Percentiles rank a stretch among this genome's conserved stretches.
Evolutionary conservation across 257 asterid genomes (phyloP).

Genomic region (Nicotiana benthamiana): DNA sequence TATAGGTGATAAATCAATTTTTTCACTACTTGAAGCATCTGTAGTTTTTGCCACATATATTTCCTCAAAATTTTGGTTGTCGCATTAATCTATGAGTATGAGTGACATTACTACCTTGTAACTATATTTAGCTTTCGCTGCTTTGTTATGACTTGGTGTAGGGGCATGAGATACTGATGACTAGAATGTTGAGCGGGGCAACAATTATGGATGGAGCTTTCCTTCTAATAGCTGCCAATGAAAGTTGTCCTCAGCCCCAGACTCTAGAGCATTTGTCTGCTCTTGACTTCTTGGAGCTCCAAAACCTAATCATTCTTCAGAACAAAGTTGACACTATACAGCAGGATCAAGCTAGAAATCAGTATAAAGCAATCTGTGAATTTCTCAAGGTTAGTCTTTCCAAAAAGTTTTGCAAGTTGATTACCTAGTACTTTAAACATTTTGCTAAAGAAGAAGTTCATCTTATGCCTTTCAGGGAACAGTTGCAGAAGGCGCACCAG

Average conservation of each 20-base stretch:
- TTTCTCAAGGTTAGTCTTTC: constrained; percentile 56
- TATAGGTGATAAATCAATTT: not conserved
- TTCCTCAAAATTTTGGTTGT: not conserved
- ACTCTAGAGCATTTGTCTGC: constrained; percentile 90
- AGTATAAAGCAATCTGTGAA: constrained; percentile 83
- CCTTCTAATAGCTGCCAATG: constrained; percentile 87
- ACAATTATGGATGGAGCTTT: constrained; percentile 93
- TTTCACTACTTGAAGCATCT: not conserved
- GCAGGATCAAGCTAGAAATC: constrained; percentile 87
- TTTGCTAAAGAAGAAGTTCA: too few relatives aligned
- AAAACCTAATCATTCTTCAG: constrained; percentile 81
- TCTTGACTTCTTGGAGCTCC: constrained; percentile 86
- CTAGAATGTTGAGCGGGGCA: constrained; percentile 91
- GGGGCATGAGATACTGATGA: constrained; percentile 98
- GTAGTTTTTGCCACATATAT: not conserved
- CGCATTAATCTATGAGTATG: not conserved
- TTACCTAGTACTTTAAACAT: not conserved
- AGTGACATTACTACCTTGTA: not conserved
- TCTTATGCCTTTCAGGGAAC: constrained; percentile 53
- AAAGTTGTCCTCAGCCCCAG: constrained; percentile 94
- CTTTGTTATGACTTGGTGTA: constrained; percentile 10
- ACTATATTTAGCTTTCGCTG: not conserved
- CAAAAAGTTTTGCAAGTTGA: not conserved
- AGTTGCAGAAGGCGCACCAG: constrained; percentile 85
- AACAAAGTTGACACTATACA: constrained; percentile 91